Evolutionary conservation across 306 rosid species (phyloP).

Genomic region (Oemleria cerasiformis): DNA sequence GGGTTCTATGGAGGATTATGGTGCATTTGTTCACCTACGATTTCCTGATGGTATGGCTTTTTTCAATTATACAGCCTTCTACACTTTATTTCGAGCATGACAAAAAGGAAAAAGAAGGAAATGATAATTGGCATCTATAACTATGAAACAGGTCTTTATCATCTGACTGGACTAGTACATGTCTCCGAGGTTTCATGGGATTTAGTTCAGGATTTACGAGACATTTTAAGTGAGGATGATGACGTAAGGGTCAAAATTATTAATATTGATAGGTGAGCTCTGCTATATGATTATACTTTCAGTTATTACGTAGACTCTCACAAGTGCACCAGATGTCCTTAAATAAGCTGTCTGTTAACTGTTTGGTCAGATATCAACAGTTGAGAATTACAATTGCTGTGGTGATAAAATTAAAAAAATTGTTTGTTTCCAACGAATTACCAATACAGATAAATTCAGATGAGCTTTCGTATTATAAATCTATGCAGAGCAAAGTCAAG

Average conservation of each 20-base stretch:
- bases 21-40: slow-evolving; percentile 80
- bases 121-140: slow-evolving; percentile 38
- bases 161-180: slow-evolving; percentile 85
- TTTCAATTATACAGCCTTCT: neutral
- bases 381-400: neutral
- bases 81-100: slow-evolving; percentile 10
- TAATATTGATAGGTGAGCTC: slow-evolving; percentile 58
- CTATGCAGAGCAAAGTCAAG: slow-evolving; percentile 44
- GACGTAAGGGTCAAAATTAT: slow-evolving; percentile 64
- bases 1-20: slow-evolving; percentile 74
- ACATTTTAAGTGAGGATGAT: slow-evolving; percentile 66
- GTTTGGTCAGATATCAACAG: neutral
- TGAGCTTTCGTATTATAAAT: slow-evolving; percentile 3
- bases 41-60: slow-evolving; percentile 83
- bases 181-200: slow-evolving; percentile 97
- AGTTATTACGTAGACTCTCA: neutral
- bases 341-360: neutral
- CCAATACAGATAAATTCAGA: neutral
- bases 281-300: neutral
- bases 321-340: neutral
- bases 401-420: neutral
- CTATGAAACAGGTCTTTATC: slow-evolving; percentile 78
- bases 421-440: neutral
- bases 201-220: slow-evolving; percentile 81
- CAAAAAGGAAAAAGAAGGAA: neutral